Percentiles rank a stretch among this genome's conserved stretches.
Evolutionary conservation across 805 yeast genomes (phyloP).

Genomic region (Diddensiella santjacobensis): DNA sequence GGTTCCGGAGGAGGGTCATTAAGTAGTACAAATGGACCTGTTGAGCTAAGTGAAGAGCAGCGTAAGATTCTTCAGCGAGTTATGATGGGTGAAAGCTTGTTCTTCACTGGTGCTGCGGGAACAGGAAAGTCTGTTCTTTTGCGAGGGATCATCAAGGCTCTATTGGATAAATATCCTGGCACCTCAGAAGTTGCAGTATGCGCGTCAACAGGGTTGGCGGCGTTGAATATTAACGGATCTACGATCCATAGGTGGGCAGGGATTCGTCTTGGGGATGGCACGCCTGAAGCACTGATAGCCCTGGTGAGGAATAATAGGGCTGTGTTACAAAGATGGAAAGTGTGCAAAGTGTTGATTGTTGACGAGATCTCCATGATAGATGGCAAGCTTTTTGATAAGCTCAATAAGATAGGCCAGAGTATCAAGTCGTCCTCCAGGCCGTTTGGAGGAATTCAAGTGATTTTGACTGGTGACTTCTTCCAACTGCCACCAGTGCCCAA

Average conservation of each 20-base stretch:
- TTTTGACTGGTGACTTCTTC: constrained; percentile 89
- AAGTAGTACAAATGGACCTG: neutral
- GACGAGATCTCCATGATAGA: constrained; percentile 96
- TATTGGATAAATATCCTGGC: constrained; percentile 41
- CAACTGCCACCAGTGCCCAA: constrained; percentile 82
- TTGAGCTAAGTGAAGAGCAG: constrained; percentile 40
- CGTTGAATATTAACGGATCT: constrained; percentile 83
- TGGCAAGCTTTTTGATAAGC: constrained; percentile 65
- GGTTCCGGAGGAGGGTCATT: neutral
- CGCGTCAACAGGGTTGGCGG: constrained; percentile 95
- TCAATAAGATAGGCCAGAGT: constrained; percentile 61
- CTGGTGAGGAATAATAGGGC: constrained; percentile 46
- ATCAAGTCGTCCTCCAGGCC: constrained; percentile 50
- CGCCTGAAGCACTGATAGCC: constrained; percentile 41
- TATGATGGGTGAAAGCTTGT: constrained; percentile 51
- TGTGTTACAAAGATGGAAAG: constrained; percentile 55
- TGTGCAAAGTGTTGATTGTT: constrained; percentile 65
- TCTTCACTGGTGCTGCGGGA: constrained; percentile 97
- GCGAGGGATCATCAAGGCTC: constrained; percentile 54
- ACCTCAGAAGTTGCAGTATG: constrained; percentile 66
- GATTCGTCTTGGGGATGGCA: constrained; percentile 65
- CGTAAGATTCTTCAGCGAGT: constrained; percentile 55
- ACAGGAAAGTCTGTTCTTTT: constrained; percentile 91
- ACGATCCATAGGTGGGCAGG: constrained; percentile 85
- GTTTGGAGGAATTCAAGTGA: constrained; percentile 90